Evolutionary conservation across 768 basidiomycete genomes (phyloP).

Genomic region (Hericium rajendrae): DNA sequence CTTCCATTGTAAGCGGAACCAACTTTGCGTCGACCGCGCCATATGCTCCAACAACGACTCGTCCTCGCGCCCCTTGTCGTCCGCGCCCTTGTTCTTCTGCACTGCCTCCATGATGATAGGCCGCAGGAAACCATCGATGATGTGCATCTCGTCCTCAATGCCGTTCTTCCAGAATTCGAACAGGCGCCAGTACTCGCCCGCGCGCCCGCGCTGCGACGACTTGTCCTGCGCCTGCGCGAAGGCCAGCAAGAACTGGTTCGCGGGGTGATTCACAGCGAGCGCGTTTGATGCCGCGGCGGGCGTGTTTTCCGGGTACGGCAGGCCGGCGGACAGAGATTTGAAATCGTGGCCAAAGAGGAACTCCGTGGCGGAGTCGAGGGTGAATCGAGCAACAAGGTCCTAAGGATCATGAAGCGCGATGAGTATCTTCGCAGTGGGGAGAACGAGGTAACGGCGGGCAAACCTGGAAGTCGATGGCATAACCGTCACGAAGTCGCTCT

Average conservation of each 20-base stretch:
- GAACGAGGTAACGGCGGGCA: not conserved
- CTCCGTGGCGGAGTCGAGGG: conserved; percentile 41
- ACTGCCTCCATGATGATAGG: conserved; percentile 9
- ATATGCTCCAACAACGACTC: conserved; percentile 34
- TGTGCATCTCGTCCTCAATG: not conserved
- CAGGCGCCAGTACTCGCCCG: not conserved
- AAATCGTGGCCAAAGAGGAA: conserved; percentile 39
- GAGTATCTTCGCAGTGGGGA: not conserved
- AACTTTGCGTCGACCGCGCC: conserved; percentile 22
- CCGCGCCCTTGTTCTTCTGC: not conserved
- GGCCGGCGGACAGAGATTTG: conserved; percentile 23
- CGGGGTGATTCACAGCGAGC: not conserved
- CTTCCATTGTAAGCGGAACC: not conserved
- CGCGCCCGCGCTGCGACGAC: not conserved
- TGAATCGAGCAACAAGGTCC: conserved; percentile 36
- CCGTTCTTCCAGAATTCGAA: not conserved
- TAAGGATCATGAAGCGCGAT: conserved; percentile 10
- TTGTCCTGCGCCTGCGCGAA: conserved; percentile 1
- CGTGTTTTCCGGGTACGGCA: conserved; percentile 29
- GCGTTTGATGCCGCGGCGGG: conserved; percentile 5
- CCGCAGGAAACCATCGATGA: not conserved
- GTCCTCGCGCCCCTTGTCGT: conserved; percentile 10
- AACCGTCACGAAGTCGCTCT: conserved; percentile 36
- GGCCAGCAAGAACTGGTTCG: conserved; percentile 9
- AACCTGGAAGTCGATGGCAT: conserved; percentile 20